Percentiles rank a stretch among this genome's conserved stretches.
Evolutionary conservation across 768 basidiomycete genomes (phyloP).

Genomic region (Tephrocybe sp.): DNA sequence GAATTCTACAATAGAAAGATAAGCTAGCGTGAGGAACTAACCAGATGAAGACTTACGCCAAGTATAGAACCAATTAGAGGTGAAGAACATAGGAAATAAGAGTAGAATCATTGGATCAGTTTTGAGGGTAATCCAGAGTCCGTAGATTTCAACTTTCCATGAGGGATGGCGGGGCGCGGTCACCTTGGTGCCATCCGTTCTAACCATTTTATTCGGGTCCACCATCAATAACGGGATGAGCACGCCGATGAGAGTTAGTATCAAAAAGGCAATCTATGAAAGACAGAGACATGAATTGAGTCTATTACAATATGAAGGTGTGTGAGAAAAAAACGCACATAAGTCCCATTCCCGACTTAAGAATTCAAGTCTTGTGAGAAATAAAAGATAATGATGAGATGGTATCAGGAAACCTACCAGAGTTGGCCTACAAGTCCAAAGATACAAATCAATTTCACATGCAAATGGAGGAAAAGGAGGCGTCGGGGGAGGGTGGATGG

Average conservation of each 20-base stretch:
- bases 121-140: constrained; percentile 65
- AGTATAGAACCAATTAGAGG: constrained; percentile 84
- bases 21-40: neutral
- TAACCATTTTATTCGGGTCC: constrained; percentile 68
- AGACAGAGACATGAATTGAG: constrained; percentile 2
- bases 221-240: constrained; percentile 69
- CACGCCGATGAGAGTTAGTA: constrained; percentile 71
- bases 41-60: constrained; percentile 58
- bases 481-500: neutral
- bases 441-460: constrained; percentile 2
- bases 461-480: neutral
- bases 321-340: constrained; percentile 43
- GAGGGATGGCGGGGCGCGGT: constrained; percentile 63
- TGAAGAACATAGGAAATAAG: constrained; percentile 85
- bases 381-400: neutral
- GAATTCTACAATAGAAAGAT: constrained; percentile 49
- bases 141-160: constrained; percentile 74
- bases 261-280: constrained; percentile 68
- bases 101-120: constrained; percentile 73
- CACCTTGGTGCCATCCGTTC: constrained; percentile 75
- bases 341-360: constrained; percentile 70
- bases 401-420: constrained; percentile 29
- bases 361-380: neutral
- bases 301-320: neutral
- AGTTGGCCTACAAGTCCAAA: constrained; percentile 31